Percentiles rank a stretch among this genome's conserved stretches.
Conservation (phyloP, 2,329 filamentous ascomycete species). For the Rosellinia necatrix region DNA sequence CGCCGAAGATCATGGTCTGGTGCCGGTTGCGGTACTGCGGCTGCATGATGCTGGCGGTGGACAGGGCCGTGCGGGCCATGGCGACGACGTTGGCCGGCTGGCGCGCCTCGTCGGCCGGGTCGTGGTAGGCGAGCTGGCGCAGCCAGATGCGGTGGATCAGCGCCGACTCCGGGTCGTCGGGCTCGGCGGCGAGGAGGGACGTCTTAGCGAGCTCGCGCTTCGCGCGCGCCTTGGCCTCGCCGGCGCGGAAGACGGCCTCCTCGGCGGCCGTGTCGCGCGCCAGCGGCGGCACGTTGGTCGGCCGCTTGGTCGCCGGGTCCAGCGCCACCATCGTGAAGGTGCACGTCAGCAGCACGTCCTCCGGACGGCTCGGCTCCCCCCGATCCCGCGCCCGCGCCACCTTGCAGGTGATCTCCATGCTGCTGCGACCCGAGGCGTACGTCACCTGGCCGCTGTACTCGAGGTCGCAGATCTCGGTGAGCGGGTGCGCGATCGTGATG, state of each 20-base stretch:
- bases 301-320: conserved; percentile 69
- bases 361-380: conserved; percentile 55
- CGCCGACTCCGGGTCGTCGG: conserved; percentile 72
- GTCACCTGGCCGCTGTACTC: conserved; percentile 67
- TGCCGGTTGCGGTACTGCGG: conserved; percentile 60
- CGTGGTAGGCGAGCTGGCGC: conserved; percentile 65
- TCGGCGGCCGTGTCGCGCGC: conserved; percentile 66
- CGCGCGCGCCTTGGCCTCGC: conserved; percentile 61
- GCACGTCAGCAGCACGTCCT: conserved; percentile 52
- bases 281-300: conserved; percentile 62
- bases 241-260: conserved; percentile 63
- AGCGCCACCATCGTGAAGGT: conserved; percentile 79
- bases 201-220: conserved; percentile 67
- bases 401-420: conserved; percentile 75
- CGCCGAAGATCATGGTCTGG: conserved; percentile 80
- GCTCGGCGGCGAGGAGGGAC: conserved; percentile 68
- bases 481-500: conserved; percentile 66
- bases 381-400: conserved; percentile 68
- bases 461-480: conserved; percentile 78
- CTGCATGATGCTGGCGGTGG: conserved; percentile 74
- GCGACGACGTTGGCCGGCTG: conserved; percentile 53
- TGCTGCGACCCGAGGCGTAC: conserved; percentile 74
- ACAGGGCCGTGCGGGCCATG: conserved; percentile 62
- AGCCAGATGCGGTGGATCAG: conserved; percentile 77
- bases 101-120: conserved; percentile 39